Evolutionary conservation across 352 stramenopile genomes (phyloP), one percentile per base, ranked within the genome.

Genomic region (Phytophthora sp.): DNA sequence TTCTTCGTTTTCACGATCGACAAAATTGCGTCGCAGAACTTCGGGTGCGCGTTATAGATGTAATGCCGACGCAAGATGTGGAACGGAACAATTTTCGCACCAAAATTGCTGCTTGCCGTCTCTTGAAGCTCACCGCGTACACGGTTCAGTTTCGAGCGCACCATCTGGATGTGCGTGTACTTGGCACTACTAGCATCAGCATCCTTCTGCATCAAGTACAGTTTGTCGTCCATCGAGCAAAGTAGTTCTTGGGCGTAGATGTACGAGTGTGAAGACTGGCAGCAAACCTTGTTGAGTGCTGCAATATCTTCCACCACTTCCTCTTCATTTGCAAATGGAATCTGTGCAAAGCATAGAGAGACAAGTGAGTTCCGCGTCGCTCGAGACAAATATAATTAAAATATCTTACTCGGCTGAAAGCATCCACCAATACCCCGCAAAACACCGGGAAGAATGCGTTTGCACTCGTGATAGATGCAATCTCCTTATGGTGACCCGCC

Each of bases 391-490:
- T n/a, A n/a, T n/a, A n/a, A n/a, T n/a, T n/a, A n/a, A n/a, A n/a
- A n/a, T n/a, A n/a, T n/a, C 68, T 63, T 74, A 95, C 86, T 53
- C 88, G 77, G 41, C 83, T 86, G 24, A 94, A 91, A 0, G 81
- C 71, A 55, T 96, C 88, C 23, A 90, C 63, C 2, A 96, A 54
- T 23, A 96, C 84, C 12, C 86, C 88, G 44, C 81, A 93, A 58
- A 94, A 96, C 21, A 96, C 88, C 24, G 86, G 79, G 57, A 96
- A 96, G 49, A 96, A 92, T 7, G 86, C 83, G 56, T 91, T 93
- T 5, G 88, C 88, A 46, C 84, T 94, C 13, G 86, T 83, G 30
- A 93, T 93, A 1, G 88, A 94, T 3, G 88, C 88, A 51, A 96
- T 94, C 49, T 96, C 88, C 55, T 96, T 94, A 78, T 96, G 88